A percentile compares a stretch with the other conserved stretches of the same genome.
Evolutionary conservation across 768 basidiomycete genomes (phyloP).

Genomic region (Neoboletus brunneissimus): DNA sequence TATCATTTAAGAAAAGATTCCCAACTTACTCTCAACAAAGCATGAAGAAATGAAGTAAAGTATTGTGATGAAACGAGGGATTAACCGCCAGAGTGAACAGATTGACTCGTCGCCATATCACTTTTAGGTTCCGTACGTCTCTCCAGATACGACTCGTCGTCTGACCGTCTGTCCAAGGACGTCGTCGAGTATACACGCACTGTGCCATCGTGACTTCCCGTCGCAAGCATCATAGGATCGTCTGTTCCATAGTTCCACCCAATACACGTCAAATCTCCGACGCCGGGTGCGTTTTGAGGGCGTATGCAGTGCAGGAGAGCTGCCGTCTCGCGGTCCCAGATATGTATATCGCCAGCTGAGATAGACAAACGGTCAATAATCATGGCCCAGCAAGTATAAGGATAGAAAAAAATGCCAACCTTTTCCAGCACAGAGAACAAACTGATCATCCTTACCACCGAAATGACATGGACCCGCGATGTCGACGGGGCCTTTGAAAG

Average conservation of each 20-base stretch:
- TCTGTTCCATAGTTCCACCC: constrained; percentile 73
- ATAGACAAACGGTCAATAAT: constrained; percentile 1
- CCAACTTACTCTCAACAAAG: constrained; percentile 2
- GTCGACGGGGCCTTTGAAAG: constrained; percentile 64
- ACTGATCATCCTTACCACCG: constrained; percentile 74
- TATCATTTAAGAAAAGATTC: no score
- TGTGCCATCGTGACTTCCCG: constrained; percentile 74
- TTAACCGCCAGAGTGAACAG: constrained; percentile 30
- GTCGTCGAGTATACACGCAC: constrained; percentile 69
- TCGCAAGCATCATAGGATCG: constrained; percentile 54
- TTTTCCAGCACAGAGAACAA: constrained; percentile 78
- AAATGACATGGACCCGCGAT: constrained; percentile 84
- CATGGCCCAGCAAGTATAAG: background rate
- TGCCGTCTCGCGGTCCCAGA: constrained; percentile 83
- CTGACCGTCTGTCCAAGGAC: constrained; percentile 20
- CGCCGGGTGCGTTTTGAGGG: constrained; percentile 46
- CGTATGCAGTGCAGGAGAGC: constrained; percentile 68
- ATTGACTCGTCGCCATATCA: constrained; percentile 23
- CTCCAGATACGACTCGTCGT: constrained; percentile 26
- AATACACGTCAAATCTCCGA: constrained; percentile 72
- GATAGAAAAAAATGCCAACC: constrained; percentile 35
- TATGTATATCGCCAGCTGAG: constrained; percentile 76
- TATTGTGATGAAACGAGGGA: background rate
- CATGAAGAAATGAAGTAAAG: background rate
- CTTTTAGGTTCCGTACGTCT: constrained; percentile 23